These are phyloP conservation scores for Mucor sp. DNA, from an alignment of 371 early-diverging fungal species.

Conservation along the genomic window DNA sequence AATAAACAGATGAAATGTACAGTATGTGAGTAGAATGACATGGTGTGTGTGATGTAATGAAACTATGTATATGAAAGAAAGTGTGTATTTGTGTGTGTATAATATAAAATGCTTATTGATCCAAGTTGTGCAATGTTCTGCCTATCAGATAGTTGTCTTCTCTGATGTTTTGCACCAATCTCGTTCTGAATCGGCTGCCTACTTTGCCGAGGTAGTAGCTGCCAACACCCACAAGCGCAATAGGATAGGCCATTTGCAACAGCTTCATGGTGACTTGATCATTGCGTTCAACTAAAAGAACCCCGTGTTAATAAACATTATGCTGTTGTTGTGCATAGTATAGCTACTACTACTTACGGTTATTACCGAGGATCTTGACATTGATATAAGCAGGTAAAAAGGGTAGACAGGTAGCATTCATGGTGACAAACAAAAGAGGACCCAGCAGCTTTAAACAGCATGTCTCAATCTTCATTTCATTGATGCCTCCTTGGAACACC, in stretches of 20 bases:
- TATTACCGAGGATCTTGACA: conserved; percentile 10
- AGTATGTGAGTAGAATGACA: neutral
- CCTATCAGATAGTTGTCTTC: conserved; percentile 71
- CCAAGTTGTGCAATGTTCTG: conserved; percentile 64
- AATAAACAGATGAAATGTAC: neutral
- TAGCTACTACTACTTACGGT: neutral
- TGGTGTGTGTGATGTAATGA: neutral
- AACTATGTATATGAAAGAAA: neutral
- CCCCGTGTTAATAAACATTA: neutral
- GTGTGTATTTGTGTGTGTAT: neutral
- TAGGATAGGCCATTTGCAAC: conserved; percentile 44
- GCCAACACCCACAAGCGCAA: conserved; percentile 27
- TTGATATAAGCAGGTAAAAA: conserved; percentile 13
- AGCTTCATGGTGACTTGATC: conserved; percentile 23
- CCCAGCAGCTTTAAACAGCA: conserved; percentile 5
- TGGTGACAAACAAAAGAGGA: conserved; percentile 3
- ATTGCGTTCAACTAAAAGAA: conserved; percentile 17
- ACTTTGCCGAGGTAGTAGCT: conserved; percentile 32
- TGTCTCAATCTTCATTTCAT: conserved; percentile 11
- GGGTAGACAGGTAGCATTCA: conserved; percentile 6
- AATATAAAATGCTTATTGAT: conserved; percentile 18
- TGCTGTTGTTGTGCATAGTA: neutral
- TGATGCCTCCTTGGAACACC: conserved; percentile 25
- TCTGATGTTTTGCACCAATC: conserved; percentile 56
- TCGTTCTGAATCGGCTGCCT: conserved; percentile 31